These are phyloP conservation scores for Dactylorhiza incarnata DNA, from an alignment of 106 monocot genomes.

Conservation along the genomic window DNA sequence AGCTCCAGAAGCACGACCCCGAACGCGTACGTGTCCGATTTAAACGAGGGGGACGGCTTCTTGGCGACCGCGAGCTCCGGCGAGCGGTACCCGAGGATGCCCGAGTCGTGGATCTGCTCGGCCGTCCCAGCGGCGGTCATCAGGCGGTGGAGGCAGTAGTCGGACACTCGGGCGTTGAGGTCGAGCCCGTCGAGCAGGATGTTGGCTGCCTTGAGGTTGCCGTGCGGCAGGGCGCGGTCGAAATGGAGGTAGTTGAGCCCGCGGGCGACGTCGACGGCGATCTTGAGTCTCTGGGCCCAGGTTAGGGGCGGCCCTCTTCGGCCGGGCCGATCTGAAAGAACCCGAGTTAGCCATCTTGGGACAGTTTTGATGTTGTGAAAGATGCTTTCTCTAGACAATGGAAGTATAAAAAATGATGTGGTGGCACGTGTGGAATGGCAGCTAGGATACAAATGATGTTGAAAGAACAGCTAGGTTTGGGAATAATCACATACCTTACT, in stretches of 20 bases:
- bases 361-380: too few species aligned
- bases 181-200: slow-evolving; percentile 79
- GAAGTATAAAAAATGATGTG: too few species aligned
- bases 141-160: slow-evolving; percentile 94
- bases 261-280: slow-evolving; percentile 79
- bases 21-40: slow-evolving; percentile 83
- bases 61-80: slow-evolving; percentile 75
- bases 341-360: too few species aligned
- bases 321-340: slow-evolving; percentile 76
- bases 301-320: slow-evolving; percentile 73
- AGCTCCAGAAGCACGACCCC: slow-evolving; percentile 86
- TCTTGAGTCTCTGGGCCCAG: slow-evolving; percentile 88
- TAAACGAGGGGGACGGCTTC: slow-evolving; percentile 79
- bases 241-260: slow-evolving; percentile 98
- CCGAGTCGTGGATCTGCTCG: slow-evolving; percentile 72
- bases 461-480: too few species aligned
- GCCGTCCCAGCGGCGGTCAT: slow-evolving; percentile 79
- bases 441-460: too few species aligned
- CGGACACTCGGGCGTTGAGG: slow-evolving; percentile 81
- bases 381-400: too few species aligned
- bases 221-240: slow-evolving; percentile 83
- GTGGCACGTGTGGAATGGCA: too few species aligned
- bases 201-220: slow-evolving; percentile 89
- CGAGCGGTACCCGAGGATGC: slow-evolving; percentile 75
- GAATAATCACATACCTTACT: too few species aligned